Evolutionary conservation across 495 filamentous ascomycete genomes (phyloP), one percentile per base, ranked within the genome.

Genomic region (Tuber umbilicatum): DNA sequence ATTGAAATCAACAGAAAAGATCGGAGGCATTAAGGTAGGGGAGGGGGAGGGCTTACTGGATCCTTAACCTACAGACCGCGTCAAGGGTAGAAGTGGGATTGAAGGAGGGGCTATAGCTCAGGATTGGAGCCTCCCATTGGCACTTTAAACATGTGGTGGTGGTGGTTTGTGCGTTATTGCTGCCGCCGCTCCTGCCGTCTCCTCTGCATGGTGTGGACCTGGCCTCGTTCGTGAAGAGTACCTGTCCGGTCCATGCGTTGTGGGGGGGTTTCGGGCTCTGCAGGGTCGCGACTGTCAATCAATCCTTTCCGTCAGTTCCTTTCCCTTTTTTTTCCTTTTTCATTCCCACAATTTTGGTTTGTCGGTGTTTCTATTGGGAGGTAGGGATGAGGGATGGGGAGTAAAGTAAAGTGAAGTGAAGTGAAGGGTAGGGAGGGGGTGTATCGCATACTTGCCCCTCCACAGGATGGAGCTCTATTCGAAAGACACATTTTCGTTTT

Each of bases 1-100:
- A 74, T 75, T 68, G 64, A 64, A 73, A 31, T 40, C 0, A 39
- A 67, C 16, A 64, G 31, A 19, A 35, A 5, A n/a, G 60, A 31
- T 60, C 50, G 23, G n/a, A 27, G 50, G n/a, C 16, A 17, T 12
- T 43, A 43, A 10, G 42, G 16, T 17, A 1, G 16, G n/a, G 23
- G 7, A 5, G n/a, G 10, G n/a, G n/a, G 2, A 3, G 50, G 55
- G 27, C 55, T 71, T n/a, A 73, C 72, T 73, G 70, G 14, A 75
- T 75, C 21, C 74, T 70, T 10, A 75, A 37, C 47, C 72, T 71
- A 55, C 74, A 75, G 19, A 41, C 70, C 3, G 42, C 35, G 2
- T 35, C 12, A 14, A 27, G 1, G 3, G 55, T 35, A 3, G 55
- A 5, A 17, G 12, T 64, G 12, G 55, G 17, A 31, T 16, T 31